These are phyloP conservation scores for Halenospora varia DNA, from an alignment of 495 filamentous ascomycete species.

Conservation along the genomic window DNA sequence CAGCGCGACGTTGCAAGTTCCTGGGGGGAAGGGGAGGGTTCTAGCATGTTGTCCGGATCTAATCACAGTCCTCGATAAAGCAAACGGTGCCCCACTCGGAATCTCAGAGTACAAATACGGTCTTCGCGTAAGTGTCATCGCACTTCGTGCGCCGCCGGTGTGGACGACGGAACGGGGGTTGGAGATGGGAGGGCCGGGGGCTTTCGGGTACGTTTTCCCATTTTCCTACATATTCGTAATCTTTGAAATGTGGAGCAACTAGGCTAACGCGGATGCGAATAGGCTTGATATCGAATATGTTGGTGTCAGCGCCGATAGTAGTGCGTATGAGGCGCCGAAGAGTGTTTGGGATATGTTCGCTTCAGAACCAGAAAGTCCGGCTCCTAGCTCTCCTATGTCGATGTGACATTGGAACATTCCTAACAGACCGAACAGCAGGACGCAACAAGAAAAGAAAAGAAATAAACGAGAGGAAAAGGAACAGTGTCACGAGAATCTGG, in stretches of 20 bases:
- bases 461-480: too few relatives aligned
- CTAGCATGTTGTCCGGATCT: slow-evolving; percentile 58
- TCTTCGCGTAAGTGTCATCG: slow-evolving; percentile 32
- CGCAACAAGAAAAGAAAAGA: too few relatives aligned
- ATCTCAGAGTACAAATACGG: slow-evolving; percentile 49
- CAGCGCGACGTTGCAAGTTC: slow-evolving; percentile 9
- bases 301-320: not conserved
- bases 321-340: slow-evolving; percentile 22
- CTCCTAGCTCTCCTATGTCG: too few relatives aligned
- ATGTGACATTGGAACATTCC: too few relatives aligned
- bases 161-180: slow-evolving; percentile 34
- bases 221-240: not conserved
- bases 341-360: slow-evolving; percentile 25
- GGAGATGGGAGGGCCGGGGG: slow-evolving; percentile 32
- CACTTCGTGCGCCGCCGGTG: slow-evolving; percentile 31
- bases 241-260: not conserved
- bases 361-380: too few relatives aligned
- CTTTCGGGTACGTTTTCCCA: slow-evolving; percentile 18
- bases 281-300: slow-evolving; percentile 18
- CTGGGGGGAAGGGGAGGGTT: slow-evolving; percentile 34
- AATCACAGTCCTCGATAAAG: slow-evolving; percentile 54
- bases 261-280: not conserved
- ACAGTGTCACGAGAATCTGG: too few relatives aligned
- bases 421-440: too few relatives aligned
- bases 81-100: slow-evolving; percentile 55